A percentile compares a stretch with the other conserved stretches of the same genome.
phyloP scores from a whole-genome alignment of 352 stramenopile species.

The Thraustochytrium striatum region DNA sequence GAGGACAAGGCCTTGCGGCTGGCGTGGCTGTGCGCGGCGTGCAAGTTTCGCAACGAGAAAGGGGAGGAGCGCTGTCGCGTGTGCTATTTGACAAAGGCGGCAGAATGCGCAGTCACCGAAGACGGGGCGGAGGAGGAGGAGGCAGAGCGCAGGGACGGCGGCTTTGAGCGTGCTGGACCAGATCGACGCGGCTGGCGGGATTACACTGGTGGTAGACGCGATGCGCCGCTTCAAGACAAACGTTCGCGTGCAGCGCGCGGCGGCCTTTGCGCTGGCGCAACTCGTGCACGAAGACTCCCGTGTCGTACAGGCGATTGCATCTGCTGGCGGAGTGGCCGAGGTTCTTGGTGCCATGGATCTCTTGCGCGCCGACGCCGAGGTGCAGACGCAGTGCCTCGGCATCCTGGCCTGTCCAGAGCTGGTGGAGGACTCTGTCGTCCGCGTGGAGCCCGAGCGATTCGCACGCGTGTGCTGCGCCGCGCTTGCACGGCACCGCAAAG shows the following conservation, averaged over 20 bases:
- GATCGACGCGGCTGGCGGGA: not conserved
- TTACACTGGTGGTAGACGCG: conserved; percentile 3
- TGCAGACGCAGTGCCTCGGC: conserved; percentile 36
- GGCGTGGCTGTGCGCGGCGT: not conserved
- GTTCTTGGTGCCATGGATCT: not conserved
- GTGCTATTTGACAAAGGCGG: not conserved
- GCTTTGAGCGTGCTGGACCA: no score
- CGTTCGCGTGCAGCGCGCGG: not conserved
- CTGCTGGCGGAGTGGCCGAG: conserved; percentile 14
- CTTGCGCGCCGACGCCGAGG: not conserved
- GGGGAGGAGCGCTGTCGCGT: not conserved
- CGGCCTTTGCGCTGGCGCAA: conserved; percentile 13
- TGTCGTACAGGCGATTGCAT: not conserved
- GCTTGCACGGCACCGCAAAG: not conserved
- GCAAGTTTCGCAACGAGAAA: conserved; percentile 11
- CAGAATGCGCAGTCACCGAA: not conserved
- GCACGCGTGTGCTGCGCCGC: not conserved
- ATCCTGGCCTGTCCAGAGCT: conserved; percentile 37
- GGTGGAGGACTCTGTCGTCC: conserved; percentile 5
- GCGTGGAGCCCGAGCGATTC: not conserved
- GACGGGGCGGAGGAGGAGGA: not conserved
- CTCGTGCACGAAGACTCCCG: conserved; percentile 35
- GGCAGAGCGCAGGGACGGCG: no score
- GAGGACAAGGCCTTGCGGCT: not conserved
- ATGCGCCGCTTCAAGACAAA: not conserved